Conservation (phyloP, 768 basidiomycete genomes). For the Rhodotorula taiwanensis region DNA sequence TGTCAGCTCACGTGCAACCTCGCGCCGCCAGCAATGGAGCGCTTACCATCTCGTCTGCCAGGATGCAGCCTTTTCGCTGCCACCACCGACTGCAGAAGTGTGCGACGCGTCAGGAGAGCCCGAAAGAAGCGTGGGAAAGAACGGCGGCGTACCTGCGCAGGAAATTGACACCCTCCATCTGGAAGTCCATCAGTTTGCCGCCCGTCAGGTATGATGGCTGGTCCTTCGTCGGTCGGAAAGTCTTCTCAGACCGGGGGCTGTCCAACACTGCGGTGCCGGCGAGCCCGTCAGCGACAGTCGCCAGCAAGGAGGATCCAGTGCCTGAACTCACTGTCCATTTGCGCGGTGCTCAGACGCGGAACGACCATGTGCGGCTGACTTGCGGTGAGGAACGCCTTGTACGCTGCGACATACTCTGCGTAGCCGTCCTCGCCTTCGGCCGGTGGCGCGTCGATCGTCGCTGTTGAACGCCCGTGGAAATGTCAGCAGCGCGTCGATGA, state of each 20-base stretch:
- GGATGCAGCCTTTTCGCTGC: slow-evolving; percentile 71
- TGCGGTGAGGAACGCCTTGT: slow-evolving; percentile 60
- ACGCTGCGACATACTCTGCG: slow-evolving; percentile 60
- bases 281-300: background rate
- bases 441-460: slow-evolving; percentile 24
- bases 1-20: background rate
- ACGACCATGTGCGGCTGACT: slow-evolving; percentile 54
- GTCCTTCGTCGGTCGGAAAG: slow-evolving; percentile 51
- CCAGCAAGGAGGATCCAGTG: background rate
- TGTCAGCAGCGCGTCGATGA: background rate
- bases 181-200: slow-evolving; percentile 47
- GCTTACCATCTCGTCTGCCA: slow-evolving; percentile 84
- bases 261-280: slow-evolving; percentile 30
- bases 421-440: slow-evolving; percentile 53
- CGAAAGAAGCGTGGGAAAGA: background rate
- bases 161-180: slow-evolving; percentile 48
- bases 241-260: slow-evolving; percentile 42
- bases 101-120: slow-evolving; percentile 39
- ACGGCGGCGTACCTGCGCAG: slow-evolving; percentile 24
- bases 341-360: slow-evolving; percentile 47
- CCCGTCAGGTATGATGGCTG: slow-evolving; percentile 58
- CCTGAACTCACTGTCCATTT: slow-evolving; percentile 37
- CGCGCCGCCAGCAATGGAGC: background rate
- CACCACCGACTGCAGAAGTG: slow-evolving; percentile 71
- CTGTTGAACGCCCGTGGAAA: background rate